Evolutionary conservation across 2,329 filamentous ascomycete genomes (phyloP).

Genomic region (Cadophora sp.): DNA sequence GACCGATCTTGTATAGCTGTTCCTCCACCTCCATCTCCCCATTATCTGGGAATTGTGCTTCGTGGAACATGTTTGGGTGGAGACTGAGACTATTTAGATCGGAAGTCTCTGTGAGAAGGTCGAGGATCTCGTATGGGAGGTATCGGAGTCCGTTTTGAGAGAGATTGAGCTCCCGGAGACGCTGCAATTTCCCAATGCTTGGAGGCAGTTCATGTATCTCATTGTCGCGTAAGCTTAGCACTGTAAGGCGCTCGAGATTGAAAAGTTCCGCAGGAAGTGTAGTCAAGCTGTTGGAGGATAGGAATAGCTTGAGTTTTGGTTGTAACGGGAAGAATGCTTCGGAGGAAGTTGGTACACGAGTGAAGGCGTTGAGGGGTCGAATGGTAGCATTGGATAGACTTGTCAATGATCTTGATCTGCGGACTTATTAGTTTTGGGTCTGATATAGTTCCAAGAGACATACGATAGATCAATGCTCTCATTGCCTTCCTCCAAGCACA

Average conservation of each 20-base stretch:
- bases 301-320: slow-evolving; percentile 65
- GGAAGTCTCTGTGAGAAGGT: slow-evolving; percentile 55
- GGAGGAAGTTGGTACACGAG: slow-evolving; percentile 50
- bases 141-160: slow-evolving; percentile 66
- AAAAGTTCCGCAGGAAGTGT: slow-evolving; percentile 67
- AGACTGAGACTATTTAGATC: slow-evolving; percentile 60
- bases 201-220: slow-evolving; percentile 65
- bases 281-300: slow-evolving; percentile 64
- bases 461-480: slow-evolving; percentile 69
- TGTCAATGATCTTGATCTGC: slow-evolving; percentile 49
- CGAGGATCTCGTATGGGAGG: slow-evolving; percentile 68
- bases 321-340: slow-evolving; percentile 60
- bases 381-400: slow-evolving; percentile 63
- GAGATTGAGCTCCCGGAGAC: slow-evolving; percentile 68
- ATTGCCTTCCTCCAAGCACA: slow-evolving; percentile 62
- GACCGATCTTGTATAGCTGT: slow-evolving; percentile 25
- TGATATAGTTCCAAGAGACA: slow-evolving; percentile 41
- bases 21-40: slow-evolving; percentile 24
- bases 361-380: slow-evolving; percentile 60
- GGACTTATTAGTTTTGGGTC: slow-evolving; percentile 25
- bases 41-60: slow-evolving; percentile 45
- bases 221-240: slow-evolving; percentile 72
- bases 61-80: slow-evolving; percentile 68
- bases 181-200: slow-evolving; percentile 62
- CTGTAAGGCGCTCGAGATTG: slow-evolving; percentile 64